These are phyloP conservation scores for Hygrophorus pudorinus DNA, from an alignment of 768 basidiomycete species.

Conservation along the genomic window DNA sequence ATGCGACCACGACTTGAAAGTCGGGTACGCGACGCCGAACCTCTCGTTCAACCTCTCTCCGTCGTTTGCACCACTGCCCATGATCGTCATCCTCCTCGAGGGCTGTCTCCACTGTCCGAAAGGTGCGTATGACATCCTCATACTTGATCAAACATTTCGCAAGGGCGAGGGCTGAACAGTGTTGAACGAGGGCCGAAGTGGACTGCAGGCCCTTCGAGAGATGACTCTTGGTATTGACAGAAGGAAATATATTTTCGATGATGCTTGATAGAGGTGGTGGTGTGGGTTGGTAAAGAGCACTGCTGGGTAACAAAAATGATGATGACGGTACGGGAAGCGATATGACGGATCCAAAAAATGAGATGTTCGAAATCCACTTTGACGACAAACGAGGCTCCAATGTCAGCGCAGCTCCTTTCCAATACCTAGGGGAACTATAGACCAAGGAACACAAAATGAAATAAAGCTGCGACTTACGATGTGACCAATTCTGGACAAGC, in stretches of 20 bases:
- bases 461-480: constrained; percentile 35
- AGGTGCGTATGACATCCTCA: constrained; percentile 35
- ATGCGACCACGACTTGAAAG: constrained; percentile 75
- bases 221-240: constrained; percentile 53
- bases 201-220: constrained; percentile 79
- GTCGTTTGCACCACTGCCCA: constrained; percentile 64
- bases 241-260: constrained; percentile 73
- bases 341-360: constrained; percentile 71
- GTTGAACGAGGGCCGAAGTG: constrained; percentile 67
- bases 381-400: constrained; percentile 82
- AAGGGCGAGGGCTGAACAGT: constrained; percentile 72
- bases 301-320: constrained; percentile 46
- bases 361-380: constrained; percentile 85
- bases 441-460: background rate
- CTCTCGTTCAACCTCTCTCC: constrained; percentile 66
- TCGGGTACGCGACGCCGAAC: constrained; percentile 73
- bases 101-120: constrained; percentile 37
- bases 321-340: constrained; percentile 61
- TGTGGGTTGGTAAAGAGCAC: constrained; percentile 46
- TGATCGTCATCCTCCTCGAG: constrained; percentile 53
- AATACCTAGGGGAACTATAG: constrained; percentile 40
- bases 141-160: constrained; percentile 71
- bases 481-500: constrained; percentile 83
- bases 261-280: constrained; percentile 68
- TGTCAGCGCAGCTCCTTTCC: constrained; percentile 56